These are phyloP conservation scores for Sugiyamaella sp. DNA, from an alignment of 1,139 yeast species.

Conservation along the genomic window DNA sequence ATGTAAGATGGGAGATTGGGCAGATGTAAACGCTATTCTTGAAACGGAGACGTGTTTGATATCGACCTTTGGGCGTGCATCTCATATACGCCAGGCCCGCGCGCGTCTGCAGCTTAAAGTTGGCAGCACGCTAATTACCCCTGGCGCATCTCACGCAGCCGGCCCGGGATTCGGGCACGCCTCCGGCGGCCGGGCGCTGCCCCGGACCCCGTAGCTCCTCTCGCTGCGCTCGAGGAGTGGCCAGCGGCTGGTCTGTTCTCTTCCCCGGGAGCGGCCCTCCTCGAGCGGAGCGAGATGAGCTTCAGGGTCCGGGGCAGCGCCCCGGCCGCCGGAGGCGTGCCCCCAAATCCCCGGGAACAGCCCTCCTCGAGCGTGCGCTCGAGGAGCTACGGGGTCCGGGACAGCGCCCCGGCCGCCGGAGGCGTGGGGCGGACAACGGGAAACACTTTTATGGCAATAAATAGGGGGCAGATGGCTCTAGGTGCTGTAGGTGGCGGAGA, in stretches of 20 bases:
- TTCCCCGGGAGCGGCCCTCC: too few relatives aligned
- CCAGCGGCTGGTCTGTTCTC: too few relatives aligned
- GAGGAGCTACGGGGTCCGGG: not conserved
- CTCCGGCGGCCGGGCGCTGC: constrained; percentile 1
- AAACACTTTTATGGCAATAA: not conserved
- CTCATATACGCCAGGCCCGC: not conserved
- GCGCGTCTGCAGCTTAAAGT: not conserved
- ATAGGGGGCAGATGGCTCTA: not conserved
- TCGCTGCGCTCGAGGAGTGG: too few relatives aligned
- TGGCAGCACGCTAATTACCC: not conserved
- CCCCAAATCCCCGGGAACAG: too few relatives aligned
- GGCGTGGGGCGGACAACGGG: not conserved
- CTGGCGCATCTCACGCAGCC: not conserved
- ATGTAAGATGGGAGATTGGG: not conserved
- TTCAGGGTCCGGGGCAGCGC: too few relatives aligned
- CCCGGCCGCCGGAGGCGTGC: too few relatives aligned
- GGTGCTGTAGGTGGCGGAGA: not conserved
- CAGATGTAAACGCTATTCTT: not conserved
- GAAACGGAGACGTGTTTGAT: constrained; percentile 11
- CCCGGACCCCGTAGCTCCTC: too few relatives aligned
- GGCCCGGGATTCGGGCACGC: not conserved
- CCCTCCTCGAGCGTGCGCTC: not conserved
- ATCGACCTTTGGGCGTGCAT: not conserved
- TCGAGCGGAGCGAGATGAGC: too few relatives aligned
- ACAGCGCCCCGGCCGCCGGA: constrained; percentile 2